Percentiles rank a stretch among this genome's conserved stretches.
Evolutionary conservation across 352 stramenopile genomes (phyloP).

Genomic region (Phytophthora tentaculata): DNA sequence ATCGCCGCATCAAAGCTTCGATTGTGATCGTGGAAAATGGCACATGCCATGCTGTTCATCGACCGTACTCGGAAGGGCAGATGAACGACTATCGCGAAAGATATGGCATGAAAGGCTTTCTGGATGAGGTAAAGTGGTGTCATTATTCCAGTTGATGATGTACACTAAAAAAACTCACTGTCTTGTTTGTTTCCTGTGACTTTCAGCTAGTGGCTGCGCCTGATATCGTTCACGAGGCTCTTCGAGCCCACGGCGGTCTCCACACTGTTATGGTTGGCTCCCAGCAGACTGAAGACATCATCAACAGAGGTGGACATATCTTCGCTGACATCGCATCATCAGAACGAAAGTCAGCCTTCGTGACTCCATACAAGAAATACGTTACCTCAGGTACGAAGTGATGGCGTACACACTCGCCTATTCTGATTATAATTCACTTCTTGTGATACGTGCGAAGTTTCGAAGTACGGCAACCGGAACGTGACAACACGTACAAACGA

Average conservation of each 20-base stretch:
- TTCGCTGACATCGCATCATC: slow-evolving; percentile 59
- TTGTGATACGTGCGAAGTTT: slow-evolving; percentile 42
- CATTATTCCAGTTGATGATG: background rate
- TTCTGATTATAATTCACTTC: background rate
- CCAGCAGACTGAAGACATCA: slow-evolving; percentile 75
- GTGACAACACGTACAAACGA: slow-evolving; percentile 89
- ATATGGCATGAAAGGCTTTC: slow-evolving; percentile 77
- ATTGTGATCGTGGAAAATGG: slow-evolving; percentile 76
- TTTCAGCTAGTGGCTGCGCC: slow-evolving; percentile 76
- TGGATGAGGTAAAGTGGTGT: slow-evolving; percentile 67
- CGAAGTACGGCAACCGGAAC: slow-evolving; percentile 85
- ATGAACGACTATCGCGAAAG: slow-evolving; percentile 53
- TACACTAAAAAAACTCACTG: slow-evolving; percentile 18
- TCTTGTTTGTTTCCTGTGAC: background rate
- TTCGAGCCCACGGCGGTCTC: slow-evolving; percentile 69
- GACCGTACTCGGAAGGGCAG: slow-evolving; percentile 67
- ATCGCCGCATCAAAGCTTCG: slow-evolving; percentile 65
- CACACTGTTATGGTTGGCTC: slow-evolving; percentile 83
- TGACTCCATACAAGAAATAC: slow-evolving; percentile 89
- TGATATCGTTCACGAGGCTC: slow-evolving; percentile 83
- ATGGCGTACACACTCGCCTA: background rate
- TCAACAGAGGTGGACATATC: slow-evolving; percentile 73
- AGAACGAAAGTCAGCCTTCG: slow-evolving; percentile 76
- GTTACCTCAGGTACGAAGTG: slow-evolving; percentile 65
- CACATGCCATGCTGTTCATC: slow-evolving; percentile 49